Percentiles rank a stretch among this genome's conserved stretches.
phyloP scores from a whole-genome alignment of 1,284 basidiomycete species.

The Calocybe gambosa region DNA sequence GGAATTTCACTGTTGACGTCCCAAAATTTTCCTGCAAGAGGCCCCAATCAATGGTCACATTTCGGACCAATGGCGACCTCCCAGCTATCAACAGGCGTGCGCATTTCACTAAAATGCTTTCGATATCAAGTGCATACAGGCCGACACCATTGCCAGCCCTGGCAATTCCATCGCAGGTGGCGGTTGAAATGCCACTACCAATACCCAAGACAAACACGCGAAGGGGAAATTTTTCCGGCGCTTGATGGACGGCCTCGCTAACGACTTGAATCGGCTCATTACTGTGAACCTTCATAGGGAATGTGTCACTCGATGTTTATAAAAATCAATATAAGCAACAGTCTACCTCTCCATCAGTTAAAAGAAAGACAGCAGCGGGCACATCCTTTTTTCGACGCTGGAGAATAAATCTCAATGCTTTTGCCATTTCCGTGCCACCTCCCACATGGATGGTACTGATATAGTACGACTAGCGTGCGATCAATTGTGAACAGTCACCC shows the following conservation, averaged over 20 bases:
- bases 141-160: constrained; percentile 42
- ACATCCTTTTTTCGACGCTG: constrained; percentile 23
- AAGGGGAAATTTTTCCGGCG: constrained; percentile 24
- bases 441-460: constrained; percentile 35
- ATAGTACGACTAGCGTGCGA: constrained; percentile 20
- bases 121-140: constrained; percentile 37
- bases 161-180: constrained; percentile 45
- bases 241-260: constrained; percentile 21
- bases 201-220: constrained; percentile 54
- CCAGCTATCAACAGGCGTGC: constrained; percentile 44
- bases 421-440: constrained; percentile 43
- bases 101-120: constrained; percentile 43
- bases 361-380: constrained; percentile 42
- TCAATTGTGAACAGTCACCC: not conserved
- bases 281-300: constrained; percentile 22
- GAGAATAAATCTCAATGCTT: constrained; percentile 32
- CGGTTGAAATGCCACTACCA: constrained; percentile 42
- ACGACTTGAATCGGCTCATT: constrained; percentile 23
- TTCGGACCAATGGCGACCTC: constrained; percentile 35
- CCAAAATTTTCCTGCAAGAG: constrained; percentile 20
- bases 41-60: constrained; percentile 46
- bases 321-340: not conserved
- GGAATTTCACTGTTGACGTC: constrained; percentile 22
- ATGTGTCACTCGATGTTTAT: not conserved
- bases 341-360: constrained; percentile 47